A percentile compares a stretch with the other conserved stretches of the same genome.
Conservation (phyloP, 352 stramenopile species). For the Thalassiosira exigua region DNA sequence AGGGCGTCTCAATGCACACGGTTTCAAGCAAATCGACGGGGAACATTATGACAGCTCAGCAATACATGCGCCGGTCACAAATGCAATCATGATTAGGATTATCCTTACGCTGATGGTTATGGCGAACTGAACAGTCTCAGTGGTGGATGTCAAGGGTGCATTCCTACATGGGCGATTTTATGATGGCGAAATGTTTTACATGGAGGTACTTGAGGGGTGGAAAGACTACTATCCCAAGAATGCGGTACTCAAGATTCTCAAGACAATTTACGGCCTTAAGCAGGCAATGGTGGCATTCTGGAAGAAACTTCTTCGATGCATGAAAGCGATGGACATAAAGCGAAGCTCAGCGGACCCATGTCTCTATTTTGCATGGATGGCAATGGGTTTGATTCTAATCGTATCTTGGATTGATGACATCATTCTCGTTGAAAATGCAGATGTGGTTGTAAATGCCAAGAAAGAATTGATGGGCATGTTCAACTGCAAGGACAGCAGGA, state of each 20-base stretch:
- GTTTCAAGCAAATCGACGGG: conserved; percentile 51
- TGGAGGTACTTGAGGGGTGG: conserved; percentile 40
- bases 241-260: conserved; percentile 7
- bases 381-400: conserved; percentile 19
- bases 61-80: conserved; percentile 42
- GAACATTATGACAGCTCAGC: conserved; percentile 34
- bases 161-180: conserved; percentile 61
- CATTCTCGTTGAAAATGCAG: conserved; percentile 16
- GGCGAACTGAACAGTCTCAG: conserved; percentile 11
- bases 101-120: conserved; percentile 44
- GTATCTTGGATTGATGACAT: conserved; percentile 59
- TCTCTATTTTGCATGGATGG: conserved; percentile 46
- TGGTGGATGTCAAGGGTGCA: conserved; percentile 48
- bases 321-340: conserved; percentile 9
- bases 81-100: conserved; percentile 37
- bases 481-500: conserved; percentile 39
- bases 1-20: conserved; percentile 33
- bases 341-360: conserved; percentile 45
- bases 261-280: conserved; percentile 50
- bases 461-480: conserved; percentile 34
- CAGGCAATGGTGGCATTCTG: conserved; percentile 45
- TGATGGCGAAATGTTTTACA: conserved; percentile 49
- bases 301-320: conserved; percentile 4
- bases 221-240: conserved; percentile 44
- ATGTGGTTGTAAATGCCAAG: conserved; percentile 8